A percentile compares a stretch with the other conserved stretches of the same genome.
These are phyloP conservation scores for Pythium chondricola DNA, from an alignment of 352 stramenopile genomes.

Conservation along the genomic window DNA sequence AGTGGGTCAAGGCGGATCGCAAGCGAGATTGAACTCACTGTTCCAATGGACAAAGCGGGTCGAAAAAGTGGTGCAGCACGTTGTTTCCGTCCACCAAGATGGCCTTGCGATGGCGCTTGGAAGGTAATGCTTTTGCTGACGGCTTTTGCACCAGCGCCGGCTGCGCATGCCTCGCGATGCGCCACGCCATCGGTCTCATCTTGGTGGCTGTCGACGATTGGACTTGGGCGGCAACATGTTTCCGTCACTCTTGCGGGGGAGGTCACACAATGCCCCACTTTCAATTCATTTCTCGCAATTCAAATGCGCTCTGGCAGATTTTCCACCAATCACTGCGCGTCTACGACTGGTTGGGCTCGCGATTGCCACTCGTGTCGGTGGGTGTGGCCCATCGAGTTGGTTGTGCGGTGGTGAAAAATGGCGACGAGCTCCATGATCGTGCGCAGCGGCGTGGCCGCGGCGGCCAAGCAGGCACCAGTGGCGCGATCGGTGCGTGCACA, in stretches of 20 bases:
- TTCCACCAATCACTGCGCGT: conserved; percentile 11
- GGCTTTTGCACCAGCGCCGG: conserved; percentile 1
- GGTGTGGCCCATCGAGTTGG: neutral
- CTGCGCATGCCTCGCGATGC: conserved; percentile 2
- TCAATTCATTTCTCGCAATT: neutral
- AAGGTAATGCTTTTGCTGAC: neutral
- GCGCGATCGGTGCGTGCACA: conserved; percentile 15
- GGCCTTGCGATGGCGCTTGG: conserved; percentile 13
- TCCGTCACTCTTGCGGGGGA: no score
- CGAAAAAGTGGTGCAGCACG: conserved; percentile 26
- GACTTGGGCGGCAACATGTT: no score
- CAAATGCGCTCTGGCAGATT: neutral
- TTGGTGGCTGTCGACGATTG: neutral
- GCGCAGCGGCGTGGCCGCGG: conserved; percentile 11
- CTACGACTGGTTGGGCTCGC: conserved; percentile 16
- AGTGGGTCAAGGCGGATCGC: neutral
- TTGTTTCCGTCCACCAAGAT: conserved; percentile 33
- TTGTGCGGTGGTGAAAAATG: conserved; percentile 20
- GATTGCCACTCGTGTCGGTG: neutral
- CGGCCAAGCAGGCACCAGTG: conserved; percentile 13
- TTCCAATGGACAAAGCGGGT: conserved; percentile 14
- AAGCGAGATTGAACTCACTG: conserved; percentile 5
- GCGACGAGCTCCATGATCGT: conserved; percentile 19
- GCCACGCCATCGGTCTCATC: conserved; percentile 14
- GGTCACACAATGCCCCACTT: no score